Conservation (phyloP, 148 eudicot genomes). For the Salicornia ramosissima region DNA sequence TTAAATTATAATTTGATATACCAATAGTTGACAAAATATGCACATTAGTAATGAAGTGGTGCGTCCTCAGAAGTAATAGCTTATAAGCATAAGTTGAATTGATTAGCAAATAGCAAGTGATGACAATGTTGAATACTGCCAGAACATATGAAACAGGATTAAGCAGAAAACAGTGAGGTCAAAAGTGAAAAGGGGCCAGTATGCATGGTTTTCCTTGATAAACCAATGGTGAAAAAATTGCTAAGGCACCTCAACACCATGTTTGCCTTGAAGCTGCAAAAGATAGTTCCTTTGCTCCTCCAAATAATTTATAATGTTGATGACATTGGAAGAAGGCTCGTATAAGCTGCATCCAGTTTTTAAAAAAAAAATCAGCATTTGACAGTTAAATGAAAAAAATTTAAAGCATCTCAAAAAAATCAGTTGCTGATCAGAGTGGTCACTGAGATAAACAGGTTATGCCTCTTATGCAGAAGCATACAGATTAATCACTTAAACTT, state of each 20-base stretch:
- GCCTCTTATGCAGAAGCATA: neutral
- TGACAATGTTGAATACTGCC: too few species aligned
- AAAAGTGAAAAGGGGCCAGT: neutral
- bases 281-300: constrained; percentile 77
- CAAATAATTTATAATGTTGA: constrained; percentile 49
- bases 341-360: constrained; percentile 63
- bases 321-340: constrained; percentile 77
- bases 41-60: neutral
- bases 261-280: constrained; percentile 81
- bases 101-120: too few species aligned
- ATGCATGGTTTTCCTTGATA: neutral
- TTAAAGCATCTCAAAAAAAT: constrained; percentile 7
- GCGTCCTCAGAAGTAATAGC: neutral
- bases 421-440: neutral
- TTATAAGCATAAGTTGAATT: neutral
- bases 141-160: neutral
- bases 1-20: neutral
- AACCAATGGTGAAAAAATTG: neutral
- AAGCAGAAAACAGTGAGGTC: neutral
- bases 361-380: constrained; percentile 11
- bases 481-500: neutral
- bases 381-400: neutral
- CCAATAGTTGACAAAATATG: neutral
- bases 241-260: constrained; percentile 62
- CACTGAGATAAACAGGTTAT: neutral